phyloP scores from a whole-genome alignment of 2,329 filamentous ascomycete species.

The Sporothrix pallida region DNA sequence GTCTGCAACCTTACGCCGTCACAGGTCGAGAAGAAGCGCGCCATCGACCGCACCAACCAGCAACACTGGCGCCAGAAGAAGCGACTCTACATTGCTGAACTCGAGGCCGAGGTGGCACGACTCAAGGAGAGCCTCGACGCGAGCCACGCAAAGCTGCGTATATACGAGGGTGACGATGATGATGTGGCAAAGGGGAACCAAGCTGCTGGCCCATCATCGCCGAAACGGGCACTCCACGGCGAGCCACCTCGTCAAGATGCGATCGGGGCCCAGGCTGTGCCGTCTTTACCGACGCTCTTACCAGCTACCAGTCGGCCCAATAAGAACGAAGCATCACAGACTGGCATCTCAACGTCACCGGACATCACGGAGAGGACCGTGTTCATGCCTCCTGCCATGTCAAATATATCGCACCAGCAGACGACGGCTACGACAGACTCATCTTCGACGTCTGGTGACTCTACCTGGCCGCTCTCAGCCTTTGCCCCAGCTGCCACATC shows the following conservation, averaged over 20 bases:
- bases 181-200: neutral
- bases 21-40: conserved; percentile 71
- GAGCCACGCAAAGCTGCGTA: conserved; percentile 14
- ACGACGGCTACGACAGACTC: neutral
- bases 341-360: neutral
- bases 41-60: conserved; percentile 44
- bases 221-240: neutral
- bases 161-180: conserved; percentile 13
- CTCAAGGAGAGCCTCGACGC: conserved; percentile 25
- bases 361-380: neutral
- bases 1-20: conserved; percentile 69
- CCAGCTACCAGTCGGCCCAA: neutral
- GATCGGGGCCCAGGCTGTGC: neutral
- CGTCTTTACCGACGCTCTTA: neutral
- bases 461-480: conserved; percentile 1
- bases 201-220: neutral
- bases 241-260: neutral
- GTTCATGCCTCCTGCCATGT: neutral
- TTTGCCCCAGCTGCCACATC: neutral
- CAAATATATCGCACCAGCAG: neutral
- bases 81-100: conserved; percentile 24
- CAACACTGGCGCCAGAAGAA: conserved; percentile 33
- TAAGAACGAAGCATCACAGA: neutral
- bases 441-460: neutral
- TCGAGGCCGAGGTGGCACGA: conserved; percentile 29